A percentile compares a stretch with the other conserved stretches of the same genome.
Conservation (phyloP, 768 basidiomycete genomes). For the Leccinum imitatum region DNA sequence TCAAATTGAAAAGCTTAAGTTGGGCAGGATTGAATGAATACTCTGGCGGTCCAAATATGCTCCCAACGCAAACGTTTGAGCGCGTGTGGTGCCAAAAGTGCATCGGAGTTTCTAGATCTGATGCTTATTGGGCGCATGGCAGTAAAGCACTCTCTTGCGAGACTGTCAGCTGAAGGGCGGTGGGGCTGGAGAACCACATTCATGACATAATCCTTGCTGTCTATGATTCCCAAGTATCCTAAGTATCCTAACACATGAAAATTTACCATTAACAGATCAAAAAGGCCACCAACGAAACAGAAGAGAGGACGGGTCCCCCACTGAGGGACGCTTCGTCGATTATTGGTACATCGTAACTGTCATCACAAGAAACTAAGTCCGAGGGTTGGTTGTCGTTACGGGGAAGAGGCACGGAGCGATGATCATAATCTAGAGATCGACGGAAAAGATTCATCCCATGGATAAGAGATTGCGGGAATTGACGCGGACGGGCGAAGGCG, state of each 20-base stretch:
- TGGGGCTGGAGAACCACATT: not conserved
- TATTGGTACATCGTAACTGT: not conserved
- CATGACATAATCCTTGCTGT: not conserved
- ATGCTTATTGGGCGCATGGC: not conserved
- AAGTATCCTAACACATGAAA: not conserved
- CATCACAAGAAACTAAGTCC: not conserved
- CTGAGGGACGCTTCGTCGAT: not conserved
- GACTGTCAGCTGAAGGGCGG: not conserved
- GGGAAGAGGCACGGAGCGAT: not conserved
- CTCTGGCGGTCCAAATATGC: not conserved
- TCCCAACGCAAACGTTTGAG: not conserved
- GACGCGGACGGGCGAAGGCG: conserved; percentile 38
- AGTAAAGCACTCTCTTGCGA: not conserved
- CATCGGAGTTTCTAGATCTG: not conserved
- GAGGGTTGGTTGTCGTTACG: not conserved
- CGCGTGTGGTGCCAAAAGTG: not conserved
- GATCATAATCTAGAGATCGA: conserved; percentile 2
- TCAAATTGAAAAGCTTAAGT: no score
- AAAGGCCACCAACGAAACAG: not conserved
- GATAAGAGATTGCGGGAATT: not conserved
- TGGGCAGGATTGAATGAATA: not conserved
- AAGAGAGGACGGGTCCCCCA: not conserved
- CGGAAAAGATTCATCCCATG: conserved; percentile 4
- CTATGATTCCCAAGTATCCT: not conserved
- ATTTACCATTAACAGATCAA: not conserved